phyloP scores from a whole-genome alignment of 768 basidiomycete genomes.

The Termitomyces sp. region DNA sequence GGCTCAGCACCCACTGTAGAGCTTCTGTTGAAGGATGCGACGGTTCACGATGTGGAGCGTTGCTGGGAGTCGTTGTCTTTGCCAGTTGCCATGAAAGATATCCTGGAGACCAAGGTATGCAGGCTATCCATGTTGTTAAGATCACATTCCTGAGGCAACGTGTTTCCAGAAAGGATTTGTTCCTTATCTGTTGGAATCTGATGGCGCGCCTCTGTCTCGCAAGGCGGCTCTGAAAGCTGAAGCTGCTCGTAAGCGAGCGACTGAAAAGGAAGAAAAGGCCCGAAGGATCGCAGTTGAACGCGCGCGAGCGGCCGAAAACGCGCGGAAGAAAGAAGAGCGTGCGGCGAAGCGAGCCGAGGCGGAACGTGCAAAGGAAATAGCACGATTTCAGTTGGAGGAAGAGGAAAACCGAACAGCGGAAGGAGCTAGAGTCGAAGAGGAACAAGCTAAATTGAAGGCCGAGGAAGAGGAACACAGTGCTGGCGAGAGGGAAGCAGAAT shows the following conservation, averaged over 20 bases:
- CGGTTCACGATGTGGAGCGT: constrained; percentile 34
- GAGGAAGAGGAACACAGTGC: constrained; percentile 15
- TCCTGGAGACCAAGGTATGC: constrained; percentile 30
- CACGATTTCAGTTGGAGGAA: constrained; percentile 9
- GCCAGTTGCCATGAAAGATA: constrained; percentile 23
- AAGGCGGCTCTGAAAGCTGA: constrained; percentile 25
- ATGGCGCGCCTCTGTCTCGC: constrained; percentile 17
- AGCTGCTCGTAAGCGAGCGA: constrained; percentile 22
- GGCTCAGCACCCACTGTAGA: constrained; percentile 25
- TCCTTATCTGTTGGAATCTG: constrained; percentile 17
- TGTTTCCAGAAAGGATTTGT: constrained; percentile 32
- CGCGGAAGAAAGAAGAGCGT: constrained; percentile 26
- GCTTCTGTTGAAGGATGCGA: constrained; percentile 34
- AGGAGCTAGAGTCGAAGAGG: background rate
- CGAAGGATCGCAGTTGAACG: constrained; percentile 25
- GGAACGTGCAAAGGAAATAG: constrained; percentile 12
- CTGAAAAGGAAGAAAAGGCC: constrained; percentile 19
- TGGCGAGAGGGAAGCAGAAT: constrained; percentile 7
- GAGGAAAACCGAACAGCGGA: constrained; percentile 1
- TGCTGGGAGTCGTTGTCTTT: constrained; percentile 26
- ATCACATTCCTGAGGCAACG: background rate
- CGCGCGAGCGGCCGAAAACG: constrained; percentile 26
- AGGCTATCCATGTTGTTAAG: background rate
- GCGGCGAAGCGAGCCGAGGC: constrained; percentile 23
- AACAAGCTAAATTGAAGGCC: constrained; percentile 1